phyloP scores from a whole-genome alignment of 148 eudicot genomes.

The Vaccinium myrtillus region DNA sequence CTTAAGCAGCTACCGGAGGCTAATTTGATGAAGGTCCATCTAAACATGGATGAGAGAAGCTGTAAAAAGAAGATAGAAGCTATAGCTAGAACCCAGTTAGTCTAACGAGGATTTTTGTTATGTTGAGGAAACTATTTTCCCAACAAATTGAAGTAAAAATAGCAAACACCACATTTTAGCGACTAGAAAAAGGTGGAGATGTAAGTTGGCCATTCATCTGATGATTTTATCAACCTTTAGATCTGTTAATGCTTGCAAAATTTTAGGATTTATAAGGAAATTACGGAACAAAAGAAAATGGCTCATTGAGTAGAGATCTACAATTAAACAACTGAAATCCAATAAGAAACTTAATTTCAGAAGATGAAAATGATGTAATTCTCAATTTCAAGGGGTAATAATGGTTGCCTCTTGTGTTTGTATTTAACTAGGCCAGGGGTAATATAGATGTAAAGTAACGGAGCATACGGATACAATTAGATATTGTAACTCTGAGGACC shows the following conservation, averaged over 20 bases:
- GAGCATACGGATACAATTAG: not conserved
- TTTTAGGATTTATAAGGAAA: not conserved
- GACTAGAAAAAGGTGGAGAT: not conserved
- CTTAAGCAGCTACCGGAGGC: not conserved
- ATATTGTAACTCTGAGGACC: not conserved
- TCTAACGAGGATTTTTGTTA: not conserved
- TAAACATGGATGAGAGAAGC: not conserved
- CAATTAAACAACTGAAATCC: not conserved
- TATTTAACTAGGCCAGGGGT: not conserved
- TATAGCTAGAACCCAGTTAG: constrained; percentile 2
- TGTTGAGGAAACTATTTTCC: not conserved
- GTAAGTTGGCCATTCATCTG: not conserved
- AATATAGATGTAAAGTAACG: not conserved
- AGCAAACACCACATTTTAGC: not conserved
- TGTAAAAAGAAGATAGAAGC: not conserved
- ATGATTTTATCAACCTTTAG: not conserved
- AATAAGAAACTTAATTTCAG: not conserved
- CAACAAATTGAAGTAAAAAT: not conserved
- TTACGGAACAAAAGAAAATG: not conserved
- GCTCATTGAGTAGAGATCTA: not conserved
- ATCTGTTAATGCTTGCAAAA: not conserved
- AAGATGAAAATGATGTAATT: not conserved
- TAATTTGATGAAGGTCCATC: constrained; percentile 5
- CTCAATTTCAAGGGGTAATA: not conserved
- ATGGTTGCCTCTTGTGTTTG: not conserved